Percentiles rank a stretch among this genome's conserved stretches.
Conservation (phyloP, 2,329 filamentous ascomycete genomes). For the Colletotrichum caudatum region DNA sequence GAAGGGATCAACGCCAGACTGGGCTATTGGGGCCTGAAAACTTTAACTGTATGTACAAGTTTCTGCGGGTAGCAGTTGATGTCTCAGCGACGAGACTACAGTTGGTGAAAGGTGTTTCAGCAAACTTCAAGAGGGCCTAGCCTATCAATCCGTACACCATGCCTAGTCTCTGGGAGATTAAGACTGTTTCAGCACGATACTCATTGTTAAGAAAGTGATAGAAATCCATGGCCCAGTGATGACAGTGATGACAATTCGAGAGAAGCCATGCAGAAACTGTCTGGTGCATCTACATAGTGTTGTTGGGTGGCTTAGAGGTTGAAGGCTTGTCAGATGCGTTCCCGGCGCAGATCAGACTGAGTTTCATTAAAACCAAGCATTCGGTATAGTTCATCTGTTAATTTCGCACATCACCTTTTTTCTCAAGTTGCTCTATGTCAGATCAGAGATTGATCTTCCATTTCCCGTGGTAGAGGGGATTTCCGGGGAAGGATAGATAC, state of each 20-base stretch:
- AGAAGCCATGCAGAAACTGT: not conserved
- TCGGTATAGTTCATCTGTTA: constrained; percentile 28
- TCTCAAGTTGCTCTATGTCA: not conserved
- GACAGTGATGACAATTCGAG: not conserved
- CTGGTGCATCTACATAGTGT: too few species aligned
- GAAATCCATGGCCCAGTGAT: not conserved
- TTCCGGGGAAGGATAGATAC: not conserved
- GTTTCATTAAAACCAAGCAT: not conserved
- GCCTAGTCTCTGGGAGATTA: not conserved
- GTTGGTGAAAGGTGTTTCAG: not conserved
- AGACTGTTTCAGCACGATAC: constrained; percentile 14
- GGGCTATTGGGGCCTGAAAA: not conserved
- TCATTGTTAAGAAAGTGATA: too few species aligned
- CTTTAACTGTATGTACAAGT: not conserved
- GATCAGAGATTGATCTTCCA: not conserved
- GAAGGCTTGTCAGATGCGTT: constrained; percentile 29
- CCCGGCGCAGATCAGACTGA: constrained; percentile 26
- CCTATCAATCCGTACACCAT: not conserved
- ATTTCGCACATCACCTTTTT: constrained; percentile 20
- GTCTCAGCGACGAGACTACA: not conserved
- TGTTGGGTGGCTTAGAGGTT: constrained; percentile 19
- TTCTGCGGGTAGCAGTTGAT: not conserved
- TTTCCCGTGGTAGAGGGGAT: not conserved
- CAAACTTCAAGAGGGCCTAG: not conserved
- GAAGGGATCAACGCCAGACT: not conserved